Conservation (phyloP, 2,329 filamentous ascomycete genomes). For the Westerdykella aurantiaca region DNA sequence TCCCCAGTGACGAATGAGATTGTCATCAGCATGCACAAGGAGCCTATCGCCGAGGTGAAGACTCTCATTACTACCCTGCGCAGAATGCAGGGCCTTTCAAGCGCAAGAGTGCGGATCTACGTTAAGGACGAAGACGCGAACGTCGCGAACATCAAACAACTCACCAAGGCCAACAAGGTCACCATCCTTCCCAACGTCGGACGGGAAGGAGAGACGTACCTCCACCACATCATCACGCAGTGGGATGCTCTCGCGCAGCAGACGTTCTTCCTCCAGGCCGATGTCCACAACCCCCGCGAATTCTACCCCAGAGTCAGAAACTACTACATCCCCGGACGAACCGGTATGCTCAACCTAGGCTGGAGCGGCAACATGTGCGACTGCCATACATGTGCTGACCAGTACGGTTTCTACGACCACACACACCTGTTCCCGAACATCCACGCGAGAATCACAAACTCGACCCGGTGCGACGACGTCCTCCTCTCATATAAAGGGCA, state of each 20-base stretch:
- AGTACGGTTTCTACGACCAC: constrained; percentile 38
- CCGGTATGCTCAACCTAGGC: constrained; percentile 44
- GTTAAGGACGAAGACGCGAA: constrained; percentile 27
- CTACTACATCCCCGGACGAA: constrained; percentile 36
- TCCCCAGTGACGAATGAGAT: constrained; percentile 22
- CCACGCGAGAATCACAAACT: constrained; percentile 19
- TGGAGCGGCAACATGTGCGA: constrained; percentile 36
- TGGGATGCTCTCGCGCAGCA: constrained; percentile 44
- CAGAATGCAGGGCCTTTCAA: constrained; percentile 15
- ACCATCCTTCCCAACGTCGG: constrained; percentile 37
- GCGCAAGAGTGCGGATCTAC: constrained; percentile 26
- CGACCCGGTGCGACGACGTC: constrained; percentile 25
- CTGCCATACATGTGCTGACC: constrained; percentile 39
- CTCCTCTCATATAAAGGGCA: constrained; percentile 45
- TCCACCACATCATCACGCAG: constrained; percentile 41
- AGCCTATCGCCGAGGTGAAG: constrained; percentile 20
- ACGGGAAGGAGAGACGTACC: constrained; percentile 43
- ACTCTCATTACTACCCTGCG: constrained; percentile 18
- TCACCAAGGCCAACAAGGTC: constrained; percentile 22
- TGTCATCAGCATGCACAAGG: constrained; percentile 38
- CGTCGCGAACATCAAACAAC: constrained; percentile 11
- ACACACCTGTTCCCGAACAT: constrained; percentile 37
- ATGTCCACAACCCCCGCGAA: constrained; percentile 36
- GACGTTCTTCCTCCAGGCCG: constrained; percentile 46
- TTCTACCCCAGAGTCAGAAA: constrained; percentile 36